Base-by-base conservation (phyloP, 352 stramenopile genomes). In the Phytopythium litorale region DNA sequence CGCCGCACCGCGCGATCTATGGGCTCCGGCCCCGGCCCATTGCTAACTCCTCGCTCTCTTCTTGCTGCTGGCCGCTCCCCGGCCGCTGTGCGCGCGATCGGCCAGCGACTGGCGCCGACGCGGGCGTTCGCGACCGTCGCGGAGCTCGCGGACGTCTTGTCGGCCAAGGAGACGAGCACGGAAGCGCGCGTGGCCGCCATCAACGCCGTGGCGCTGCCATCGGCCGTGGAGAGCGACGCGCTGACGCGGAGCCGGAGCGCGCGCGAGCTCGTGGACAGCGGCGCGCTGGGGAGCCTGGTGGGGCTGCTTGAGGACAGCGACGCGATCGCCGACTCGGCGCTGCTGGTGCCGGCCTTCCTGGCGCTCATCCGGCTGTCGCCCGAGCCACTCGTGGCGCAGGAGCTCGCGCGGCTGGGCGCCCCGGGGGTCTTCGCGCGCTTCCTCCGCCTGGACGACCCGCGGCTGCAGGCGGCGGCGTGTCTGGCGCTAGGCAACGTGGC, bases 401-500 rank as follows among this genome's bases (percentile, higher is more conserved):
- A 89, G 58, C 72, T 92, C 6, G 11, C 85, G 53, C 72, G 78
- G n/a, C 70, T 92, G 32, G 65, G 83, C 2, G 70, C 72, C 11
- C 43, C 70, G 25, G 48, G 55, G 58, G 70, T 80, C 21, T 56
- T 89, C 52, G 65, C 67, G 13, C 68, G 67, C 45, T 84, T 89
- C 63, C 57, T 87, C 38, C 21, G 35, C 8, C 38, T 50, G 54
- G 64, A 57, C 37, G 77, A 92, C 21, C 77, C 79, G 40, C 73
- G 78, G 51, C 75, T 92, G 12, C 79, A 89, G 60, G 76, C 76
- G 3, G 83, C 83, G 6, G 77, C 83, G 18, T 88, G 77, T 35
- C 68, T 92, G 35, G 73, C 62, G 51, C 69, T 92, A 25, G 83
- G 83, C 57, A 88, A 88, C 53, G 37, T 92, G 53, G 83, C 83